A percentile compares a stretch with the other conserved stretches of the same genome.
Evolutionary conservation across 306 rosid genomes (phyloP).

Genomic region (Macrotyloma uniflorum): DNA sequence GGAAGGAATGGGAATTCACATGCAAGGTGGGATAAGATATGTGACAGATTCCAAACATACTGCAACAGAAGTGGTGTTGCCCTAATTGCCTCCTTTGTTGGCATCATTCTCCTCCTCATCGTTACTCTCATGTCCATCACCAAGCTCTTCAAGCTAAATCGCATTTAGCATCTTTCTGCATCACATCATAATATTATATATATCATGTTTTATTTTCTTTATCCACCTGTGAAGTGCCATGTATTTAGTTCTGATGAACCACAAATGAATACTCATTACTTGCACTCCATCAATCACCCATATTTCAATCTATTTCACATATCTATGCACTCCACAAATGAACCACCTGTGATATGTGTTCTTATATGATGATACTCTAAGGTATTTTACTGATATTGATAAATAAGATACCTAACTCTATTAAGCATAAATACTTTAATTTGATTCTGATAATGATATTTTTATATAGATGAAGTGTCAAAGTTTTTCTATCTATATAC

Average conservation of each 20-base stretch:
- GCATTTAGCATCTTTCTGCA: neutral
- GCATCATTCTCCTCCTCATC: constrained; percentile 59
- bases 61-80: constrained; percentile 67
- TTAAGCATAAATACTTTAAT: too few species aligned
- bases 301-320: too few species aligned
- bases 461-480: too few species aligned
- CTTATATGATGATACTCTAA: too few species aligned
- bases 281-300: too few species aligned
- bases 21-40: constrained; percentile 85
- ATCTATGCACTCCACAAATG: too few species aligned
- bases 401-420: too few species aligned
- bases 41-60: constrained; percentile 65
- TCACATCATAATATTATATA: neutral
- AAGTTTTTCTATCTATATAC: too few species aligned
- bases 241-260: neutral
- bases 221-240: neutral
- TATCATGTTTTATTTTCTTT: neutral
- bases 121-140: constrained; percentile 59
- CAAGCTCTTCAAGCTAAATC: constrained; percentile 54
- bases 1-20: constrained; percentile 86
- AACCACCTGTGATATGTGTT: too few species aligned
- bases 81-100: constrained; percentile 65
- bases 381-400: too few species aligned
- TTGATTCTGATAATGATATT: too few species aligned
- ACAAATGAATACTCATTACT: too few species aligned